Conservation (phyloP, 345 rosid genomes). For the Clarkia xantiana region DNA sequence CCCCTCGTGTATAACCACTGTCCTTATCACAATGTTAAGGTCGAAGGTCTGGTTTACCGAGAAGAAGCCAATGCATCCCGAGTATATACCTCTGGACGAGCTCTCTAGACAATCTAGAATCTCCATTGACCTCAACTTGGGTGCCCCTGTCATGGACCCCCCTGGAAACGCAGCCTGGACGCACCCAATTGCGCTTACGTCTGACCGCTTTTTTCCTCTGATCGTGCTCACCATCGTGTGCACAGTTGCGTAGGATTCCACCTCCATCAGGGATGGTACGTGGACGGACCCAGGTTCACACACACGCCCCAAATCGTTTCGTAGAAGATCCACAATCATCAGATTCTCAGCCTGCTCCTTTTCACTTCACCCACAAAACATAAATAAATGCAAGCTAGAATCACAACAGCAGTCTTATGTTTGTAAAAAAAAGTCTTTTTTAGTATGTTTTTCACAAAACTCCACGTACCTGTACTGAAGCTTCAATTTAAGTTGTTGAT, state of each 20-base stretch:
- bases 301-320: conserved; percentile 90
- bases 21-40: conserved; percentile 84
- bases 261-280: conserved; percentile 90
- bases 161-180: conserved; percentile 90
- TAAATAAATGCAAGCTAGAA: background rate
- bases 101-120: conserved; percentile 70
- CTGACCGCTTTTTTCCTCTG: conserved; percentile 43
- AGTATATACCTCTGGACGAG: conserved; percentile 78
- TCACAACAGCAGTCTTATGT: no score
- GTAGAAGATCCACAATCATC: conserved; percentile 91
- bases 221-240: conserved; percentile 96
- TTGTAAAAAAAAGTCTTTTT: no score
- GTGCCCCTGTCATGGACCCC: conserved; percentile 98
- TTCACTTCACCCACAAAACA: conserved; percentile 36
- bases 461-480: conserved; percentile 52
- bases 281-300: conserved; percentile 84
- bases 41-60: conserved; percentile 77
- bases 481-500: conserved; percentile 48
- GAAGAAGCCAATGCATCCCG: conserved; percentile 84
- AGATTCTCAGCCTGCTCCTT: conserved; percentile 96
- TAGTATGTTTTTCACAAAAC: no score
- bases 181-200: conserved; percentile 52
- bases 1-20: conserved; percentile 60
- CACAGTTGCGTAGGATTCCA: conserved; percentile 90
- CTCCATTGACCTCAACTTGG: conserved; percentile 84